Base-by-base conservation (phyloP, 805 yeast species). In the Starmerella ratchasimensis region DNA sequence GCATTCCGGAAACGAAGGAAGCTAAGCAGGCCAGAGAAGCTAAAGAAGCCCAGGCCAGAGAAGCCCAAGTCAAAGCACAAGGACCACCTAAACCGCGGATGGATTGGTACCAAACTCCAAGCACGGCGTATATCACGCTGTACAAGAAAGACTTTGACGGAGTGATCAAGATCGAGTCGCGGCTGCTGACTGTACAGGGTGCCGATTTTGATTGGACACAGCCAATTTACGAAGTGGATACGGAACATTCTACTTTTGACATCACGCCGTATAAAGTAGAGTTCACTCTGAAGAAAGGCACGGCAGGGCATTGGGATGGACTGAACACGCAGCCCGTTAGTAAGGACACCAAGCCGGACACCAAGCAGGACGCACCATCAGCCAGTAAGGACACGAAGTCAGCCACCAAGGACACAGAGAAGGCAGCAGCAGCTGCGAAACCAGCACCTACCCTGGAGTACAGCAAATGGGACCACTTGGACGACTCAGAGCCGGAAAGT, bases 241-340 rank as follows among this genome's bases (percentile, higher is more conserved):
- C 74, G 1, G 54, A 51, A 0, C 46, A 58, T 16, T 68, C 76
- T 1, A 50, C 61, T 0, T 71, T 56, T 48, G 65, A 61, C 10
- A 69, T 84, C 2, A 74, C 71, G 50, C 62, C 76, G 1, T 79
- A 90, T 16, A 88, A 88, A 51, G 47, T 88, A 3, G 96, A 88
- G 56, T 53, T 84, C 7, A 55, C 55, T n/a, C 58, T 86, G 28
- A 52, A 32, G 19, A 84, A 84, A 53, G 54, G 51, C 8, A 47
- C 48, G 0, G 42, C 54, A 1, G 37, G 46, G 5, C 31, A 29
- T 2, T 45, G 48, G 48, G 16, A 9, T 24, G 11, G 27, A 24
- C n/a, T 24, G 13, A n/a, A 24, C 11, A 24, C 11, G 13, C n/a
- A 11, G 13, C 27, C 13, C 11, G n/a, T n/a, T n/a, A 24, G 27